Evolutionary conservation across 2,329 filamentous ascomycete species (phyloP).

Genomic region (Verticillium nubilum): DNA sequence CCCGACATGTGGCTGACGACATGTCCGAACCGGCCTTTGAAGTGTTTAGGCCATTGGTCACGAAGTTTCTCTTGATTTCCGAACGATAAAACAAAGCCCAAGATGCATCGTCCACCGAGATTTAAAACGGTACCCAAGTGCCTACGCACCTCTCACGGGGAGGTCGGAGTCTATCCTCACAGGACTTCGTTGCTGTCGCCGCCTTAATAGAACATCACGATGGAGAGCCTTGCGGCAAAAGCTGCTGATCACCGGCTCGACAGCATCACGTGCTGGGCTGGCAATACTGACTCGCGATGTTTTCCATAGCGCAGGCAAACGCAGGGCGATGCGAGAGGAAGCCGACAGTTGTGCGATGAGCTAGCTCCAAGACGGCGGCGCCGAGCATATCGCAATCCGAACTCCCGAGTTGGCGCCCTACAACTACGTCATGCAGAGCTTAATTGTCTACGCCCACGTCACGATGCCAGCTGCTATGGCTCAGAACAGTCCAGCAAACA

Average conservation of each 20-base stretch:
- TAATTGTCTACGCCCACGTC: neutral
- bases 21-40: neutral
- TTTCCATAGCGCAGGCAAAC: neutral
- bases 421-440: neutral
- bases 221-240: neutral
- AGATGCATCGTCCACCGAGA: too few species aligned
- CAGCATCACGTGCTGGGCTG: neutral
- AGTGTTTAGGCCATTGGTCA: neutral
- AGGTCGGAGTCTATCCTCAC: too few species aligned
- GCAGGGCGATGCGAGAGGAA: neutral
- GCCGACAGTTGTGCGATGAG: neutral
- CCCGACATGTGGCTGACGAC: neutral
- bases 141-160: neutral
- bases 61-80: too few species aligned
- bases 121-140: too few species aligned
- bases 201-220: neutral
- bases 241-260: neutral
- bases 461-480: neutral
- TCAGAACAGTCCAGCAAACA: neutral
- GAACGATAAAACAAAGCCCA: too few species aligned
- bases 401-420: neutral
- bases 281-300: neutral
- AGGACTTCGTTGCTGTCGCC: neutral
- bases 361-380: neutral
- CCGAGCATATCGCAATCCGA: neutral